Evolutionary conservation across 2,329 filamentous ascomycete species (phyloP).

Genomic region (Nannizzia gypsea): DNA sequence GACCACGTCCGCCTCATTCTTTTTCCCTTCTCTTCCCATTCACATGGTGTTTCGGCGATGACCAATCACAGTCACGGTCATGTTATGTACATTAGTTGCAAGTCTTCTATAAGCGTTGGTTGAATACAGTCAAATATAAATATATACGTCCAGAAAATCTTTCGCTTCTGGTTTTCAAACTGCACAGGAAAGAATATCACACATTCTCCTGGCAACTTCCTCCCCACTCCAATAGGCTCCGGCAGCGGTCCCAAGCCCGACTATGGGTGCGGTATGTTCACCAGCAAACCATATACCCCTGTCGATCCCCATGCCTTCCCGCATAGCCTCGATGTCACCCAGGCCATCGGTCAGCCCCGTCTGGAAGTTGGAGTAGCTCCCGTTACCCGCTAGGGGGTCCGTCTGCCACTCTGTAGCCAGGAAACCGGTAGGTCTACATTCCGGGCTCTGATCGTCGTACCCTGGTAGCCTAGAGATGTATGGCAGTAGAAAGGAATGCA

Average conservation of each 20-base stretch:
- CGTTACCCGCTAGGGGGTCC: constrained; percentile 68
- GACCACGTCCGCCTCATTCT: background rate
- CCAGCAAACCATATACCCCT: constrained; percentile 74
- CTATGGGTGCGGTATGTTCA: constrained; percentile 82
- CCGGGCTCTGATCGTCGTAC: constrained; percentile 43
- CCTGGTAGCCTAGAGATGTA: constrained; percentile 66
- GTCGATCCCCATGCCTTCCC: constrained; percentile 39
- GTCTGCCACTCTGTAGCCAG: constrained; percentile 66
- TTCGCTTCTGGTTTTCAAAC: too few relatives aligned
- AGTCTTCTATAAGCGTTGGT: background rate
- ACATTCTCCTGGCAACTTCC: constrained; percentile 51
- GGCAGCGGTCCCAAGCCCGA: constrained; percentile 75
- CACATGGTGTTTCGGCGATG: background rate
- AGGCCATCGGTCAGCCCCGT: constrained; percentile 59
- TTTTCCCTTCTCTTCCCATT: background rate
- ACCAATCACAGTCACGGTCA: background rate
- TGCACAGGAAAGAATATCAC: too few relatives aligned
- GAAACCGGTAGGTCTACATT: constrained; percentile 52
- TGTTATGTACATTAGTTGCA: background rate
- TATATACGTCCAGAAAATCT: background rate
- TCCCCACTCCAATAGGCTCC: constrained; percentile 91
- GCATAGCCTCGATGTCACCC: constrained; percentile 53
- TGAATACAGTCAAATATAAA: background rate
- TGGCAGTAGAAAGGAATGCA: constrained; percentile 59
- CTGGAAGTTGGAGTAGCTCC: constrained; percentile 79